Conservation (phyloP, 352 stramenopile species). For the Phytophthora ramorum region DNA sequence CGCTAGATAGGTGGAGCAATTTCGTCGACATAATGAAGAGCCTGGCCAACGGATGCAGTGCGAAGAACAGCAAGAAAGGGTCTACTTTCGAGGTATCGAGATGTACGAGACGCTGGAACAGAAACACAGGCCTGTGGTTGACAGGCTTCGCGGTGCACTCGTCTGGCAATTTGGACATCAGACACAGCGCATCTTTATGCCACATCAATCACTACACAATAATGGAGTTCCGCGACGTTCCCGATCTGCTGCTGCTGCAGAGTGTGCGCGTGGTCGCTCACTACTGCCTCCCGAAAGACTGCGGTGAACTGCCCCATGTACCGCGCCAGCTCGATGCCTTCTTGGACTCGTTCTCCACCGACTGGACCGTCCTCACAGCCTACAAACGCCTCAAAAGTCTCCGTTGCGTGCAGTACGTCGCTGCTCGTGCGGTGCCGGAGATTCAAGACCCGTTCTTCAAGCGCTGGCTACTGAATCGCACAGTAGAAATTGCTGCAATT, state of each 20-base stretch:
- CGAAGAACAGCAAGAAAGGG: no score
- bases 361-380: constrained; percentile 16
- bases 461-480: constrained; percentile 32
- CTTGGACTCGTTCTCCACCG: constrained; percentile 16
- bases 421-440: constrained; percentile 7
- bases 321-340: constrained; percentile 2
- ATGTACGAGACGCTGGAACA: no score
- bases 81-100: no score
- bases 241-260: constrained; percentile 8
- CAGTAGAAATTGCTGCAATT: constrained; percentile 9
- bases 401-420: constrained; percentile 22
- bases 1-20: no score
- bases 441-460: constrained; percentile 32
- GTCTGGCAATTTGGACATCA: no score
- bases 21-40: no score
- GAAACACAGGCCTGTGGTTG: no score
- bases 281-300: constrained; percentile 13
- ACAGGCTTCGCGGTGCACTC: no score
- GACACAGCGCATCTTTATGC: no score
- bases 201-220: no score
- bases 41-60: no score
- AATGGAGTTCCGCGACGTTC: no score
- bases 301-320: constrained; percentile 22
- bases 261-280: constrained; percentile 7
- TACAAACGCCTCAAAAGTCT: constrained; percentile 18